phyloP scores from a whole-genome alignment of 1,139 yeast species.

The Lodderomyces margitis region DNA sequence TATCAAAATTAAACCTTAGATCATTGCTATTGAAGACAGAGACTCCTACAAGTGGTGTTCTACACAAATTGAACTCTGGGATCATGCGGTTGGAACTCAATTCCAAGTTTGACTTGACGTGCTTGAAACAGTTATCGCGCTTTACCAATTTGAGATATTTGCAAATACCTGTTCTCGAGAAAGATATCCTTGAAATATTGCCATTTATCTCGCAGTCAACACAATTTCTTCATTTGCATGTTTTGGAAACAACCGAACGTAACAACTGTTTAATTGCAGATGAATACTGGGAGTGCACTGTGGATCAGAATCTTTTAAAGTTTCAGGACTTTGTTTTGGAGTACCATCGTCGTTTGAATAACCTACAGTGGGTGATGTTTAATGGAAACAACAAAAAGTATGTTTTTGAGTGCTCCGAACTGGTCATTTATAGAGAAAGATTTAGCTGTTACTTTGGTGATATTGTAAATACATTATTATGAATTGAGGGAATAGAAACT shows the following conservation, averaged over 20 bases:
- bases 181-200: constrained; percentile 11
- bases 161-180: constrained; percentile 12
- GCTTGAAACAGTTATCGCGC: constrained; percentile 7
- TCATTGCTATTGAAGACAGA: constrained; percentile 4
- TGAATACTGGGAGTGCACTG: constrained; percentile 12
- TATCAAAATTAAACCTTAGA: constrained; percentile 5
- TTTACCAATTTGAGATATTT: constrained; percentile 15
- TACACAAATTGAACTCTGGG: not conserved
- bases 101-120: not conserved
- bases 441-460: constrained; percentile 13
- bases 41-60: not conserved
- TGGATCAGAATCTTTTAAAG: constrained; percentile 11
- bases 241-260: constrained; percentile 10
- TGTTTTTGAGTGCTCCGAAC: constrained; percentile 12
- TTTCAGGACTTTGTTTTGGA: constrained; percentile 13
- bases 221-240: constrained; percentile 9
- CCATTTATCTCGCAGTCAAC: constrained; percentile 7
- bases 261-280: constrained; percentile 13
- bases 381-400: constrained; percentile 11
- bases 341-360: constrained; percentile 11
- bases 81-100: not conserved
- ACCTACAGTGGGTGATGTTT: constrained; percentile 13
- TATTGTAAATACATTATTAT: constrained; percentile 12
- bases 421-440: constrained; percentile 14
- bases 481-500: not conserved